These are phyloP conservation scores for Puccinia sorghi DNA, from an alignment of 1,284 basidiomycete species.

Conservation along the genomic window DNA sequence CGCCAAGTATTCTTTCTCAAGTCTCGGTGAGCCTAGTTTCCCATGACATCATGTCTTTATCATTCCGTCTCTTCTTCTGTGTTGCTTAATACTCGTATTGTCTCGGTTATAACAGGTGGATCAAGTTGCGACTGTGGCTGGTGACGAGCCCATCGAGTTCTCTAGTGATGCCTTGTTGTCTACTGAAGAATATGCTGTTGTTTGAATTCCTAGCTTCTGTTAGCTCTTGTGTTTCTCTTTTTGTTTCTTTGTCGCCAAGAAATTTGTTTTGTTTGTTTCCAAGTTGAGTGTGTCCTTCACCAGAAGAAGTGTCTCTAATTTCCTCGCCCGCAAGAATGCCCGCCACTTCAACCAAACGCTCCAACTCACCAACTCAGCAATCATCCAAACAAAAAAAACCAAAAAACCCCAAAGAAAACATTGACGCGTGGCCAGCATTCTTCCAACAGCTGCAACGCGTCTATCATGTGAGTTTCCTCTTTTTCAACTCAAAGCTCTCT, in stretches of 20 bases:
- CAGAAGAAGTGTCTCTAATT: too few relatives aligned
- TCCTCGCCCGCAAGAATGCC: not conserved
- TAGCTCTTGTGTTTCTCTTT: not conserved
- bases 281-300: too few relatives aligned
- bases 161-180: slow-evolving; percentile 69
- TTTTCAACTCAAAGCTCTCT: not conserved
- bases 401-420: not conserved
- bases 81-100: slow-evolving; percentile 28
- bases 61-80: slow-evolving; percentile 11
- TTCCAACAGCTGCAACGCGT: slow-evolving; percentile 59
- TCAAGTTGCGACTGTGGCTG: slow-evolving; percentile 64
- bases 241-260: too few relatives aligned
- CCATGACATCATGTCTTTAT: not conserved
- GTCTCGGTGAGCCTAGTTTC: slow-evolving; percentile 64
- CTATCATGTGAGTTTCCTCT: slow-evolving; percentile 56
- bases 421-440: slow-evolving; percentile 58
- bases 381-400: not conserved
- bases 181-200: slow-evolving; percentile 56
- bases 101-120: slow-evolving; percentile 48
- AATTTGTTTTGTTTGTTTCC: too few relatives aligned
- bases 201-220: slow-evolving; percentile 25
- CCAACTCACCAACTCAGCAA: not conserved
- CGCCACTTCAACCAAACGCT: not conserved
- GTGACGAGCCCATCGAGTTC: slow-evolving; percentile 68
- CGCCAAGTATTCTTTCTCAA: slow-evolving; percentile 73